Base-by-base conservation (phyloP, 352 stramenopile genomes). In the Globisporangium spinosum region DNA sequence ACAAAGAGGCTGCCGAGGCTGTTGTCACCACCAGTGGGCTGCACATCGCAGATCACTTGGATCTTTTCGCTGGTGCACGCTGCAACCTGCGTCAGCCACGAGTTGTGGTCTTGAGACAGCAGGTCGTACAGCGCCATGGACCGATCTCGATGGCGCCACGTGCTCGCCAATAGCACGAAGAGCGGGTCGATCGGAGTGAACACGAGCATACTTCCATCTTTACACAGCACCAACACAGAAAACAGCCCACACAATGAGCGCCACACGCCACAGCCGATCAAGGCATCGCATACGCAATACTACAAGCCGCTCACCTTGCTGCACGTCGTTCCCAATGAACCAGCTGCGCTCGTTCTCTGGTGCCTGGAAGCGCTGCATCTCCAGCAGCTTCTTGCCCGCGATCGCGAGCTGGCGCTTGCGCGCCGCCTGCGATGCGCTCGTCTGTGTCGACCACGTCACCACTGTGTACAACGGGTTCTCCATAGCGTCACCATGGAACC, bases 241-340 rank as follows among this genome's bases (percentile, higher is more conserved):
- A 10, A 23, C 17, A 49, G 6, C 15, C 15, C 8, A 8, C 43
- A n/a, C 43, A 8, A 51, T 49, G 43, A 51, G 43, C 6, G 43
- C 4, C 6, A 62, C 47, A 23, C 13, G 2, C 4, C 15, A 54
- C 2, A 57, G 20, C 25, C 10, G 53, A 9, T 13, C 8, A 29
- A 45, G 2, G 17, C 12, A 22, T 43, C 43, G 8, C 23, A 64
- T 32, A 64, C 7, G 54, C 27, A 40, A 1, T 29, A n/a, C 22
- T 22, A 54, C 23, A 63, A 23, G 3, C 22, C 12, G 29, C 38
- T 7, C 38, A 87, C 79, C 79, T 74, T 91, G 80, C 38, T 86
- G 59, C 53, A 93, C 87, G 61, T 73, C 58, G 65, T 90, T 91
- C n/a, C 79, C 82, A 12, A 91, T 71, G 68, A 94, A 94, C 85